Evolutionary conservation across 768 basidiomycete genomes (phyloP).

Genomic region (Rubroboletus satanas): DNA sequence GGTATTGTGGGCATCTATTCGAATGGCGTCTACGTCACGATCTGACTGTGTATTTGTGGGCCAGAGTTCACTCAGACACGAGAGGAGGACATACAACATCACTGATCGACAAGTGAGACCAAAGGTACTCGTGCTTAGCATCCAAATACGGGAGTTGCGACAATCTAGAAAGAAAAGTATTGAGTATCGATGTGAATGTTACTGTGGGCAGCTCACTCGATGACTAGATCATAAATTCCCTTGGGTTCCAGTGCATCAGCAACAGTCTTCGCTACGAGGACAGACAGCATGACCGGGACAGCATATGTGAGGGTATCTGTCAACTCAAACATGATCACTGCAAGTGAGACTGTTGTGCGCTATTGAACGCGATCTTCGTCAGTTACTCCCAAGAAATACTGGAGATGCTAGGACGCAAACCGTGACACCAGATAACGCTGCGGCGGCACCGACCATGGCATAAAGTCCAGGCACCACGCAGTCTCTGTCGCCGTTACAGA

Average conservation of each 20-base stretch:
- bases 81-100: slow-evolving; percentile 63
- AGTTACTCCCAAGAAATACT: background rate
- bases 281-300: slow-evolving; percentile 82
- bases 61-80: background rate
- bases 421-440: slow-evolving; percentile 92
- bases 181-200: background rate
- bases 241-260: slow-evolving; percentile 51
- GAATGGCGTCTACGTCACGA: slow-evolving; percentile 64
- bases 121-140: slow-evolving; percentile 83
- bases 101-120: slow-evolving; percentile 70
- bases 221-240: slow-evolving; percentile 96
- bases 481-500: slow-evolving; percentile 59
- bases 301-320: slow-evolving; percentile 92
- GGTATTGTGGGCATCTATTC: slow-evolving; percentile 69
- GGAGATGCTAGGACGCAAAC: slow-evolving; percentile 36
- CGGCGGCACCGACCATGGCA: slow-evolving; percentile 96
- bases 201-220: slow-evolving; percentile 48
- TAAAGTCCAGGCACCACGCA: slow-evolving; percentile 91
- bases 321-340: slow-evolving; percentile 95
- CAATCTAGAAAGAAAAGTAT: slow-evolving; percentile 39
- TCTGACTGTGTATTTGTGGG: slow-evolving; percentile 48
- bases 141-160: slow-evolving; percentile 91
- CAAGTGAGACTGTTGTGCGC: slow-evolving; percentile 89
- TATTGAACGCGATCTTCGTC: slow-evolving; percentile 26
- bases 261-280: slow-evolving; percentile 57